phyloP scores from a whole-genome alignment of 495 filamentous ascomycete genomes.

The Xylaria castorea region DNA sequence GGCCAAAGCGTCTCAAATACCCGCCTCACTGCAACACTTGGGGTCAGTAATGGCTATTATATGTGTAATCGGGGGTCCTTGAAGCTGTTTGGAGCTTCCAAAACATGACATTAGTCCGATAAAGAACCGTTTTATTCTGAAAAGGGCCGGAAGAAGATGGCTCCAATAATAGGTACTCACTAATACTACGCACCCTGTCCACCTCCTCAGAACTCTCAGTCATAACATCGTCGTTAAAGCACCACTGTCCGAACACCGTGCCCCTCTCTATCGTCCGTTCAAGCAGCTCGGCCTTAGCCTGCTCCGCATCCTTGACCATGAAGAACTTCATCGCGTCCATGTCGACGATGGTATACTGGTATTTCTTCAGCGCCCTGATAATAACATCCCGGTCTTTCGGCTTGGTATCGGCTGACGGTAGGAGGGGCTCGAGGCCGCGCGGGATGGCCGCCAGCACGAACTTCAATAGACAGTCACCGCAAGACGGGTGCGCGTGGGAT shows the following conservation, averaged over 20 bases:
- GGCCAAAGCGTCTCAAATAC: slow-evolving; percentile 17
- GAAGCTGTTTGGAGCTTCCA: not conserved
- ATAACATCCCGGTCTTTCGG: slow-evolving; percentile 41
- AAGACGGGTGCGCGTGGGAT: slow-evolving; percentile 44
- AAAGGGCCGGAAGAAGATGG: not conserved
- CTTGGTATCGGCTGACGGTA: slow-evolving; percentile 39
- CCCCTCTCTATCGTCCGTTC: slow-evolving; percentile 43
- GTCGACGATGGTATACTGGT: slow-evolving; percentile 49
- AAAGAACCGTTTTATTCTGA: too few species aligned
- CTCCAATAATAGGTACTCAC: not conserved
- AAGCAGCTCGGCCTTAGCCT: slow-evolving; percentile 46
- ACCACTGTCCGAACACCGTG: slow-evolving; percentile 47
- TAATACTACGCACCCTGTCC: not conserved
- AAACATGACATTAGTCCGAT: not conserved
- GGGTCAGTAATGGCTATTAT: not conserved
- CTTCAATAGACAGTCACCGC: slow-evolving; percentile 52
- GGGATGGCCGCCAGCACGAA: slow-evolving; percentile 43
- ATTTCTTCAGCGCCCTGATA: slow-evolving; percentile 49
- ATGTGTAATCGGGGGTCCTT: not conserved
- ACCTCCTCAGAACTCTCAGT: slow-evolving; percentile 40
- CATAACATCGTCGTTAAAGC: slow-evolving; percentile 53
- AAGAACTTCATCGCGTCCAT: slow-evolving; percentile 51
- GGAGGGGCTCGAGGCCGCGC: slow-evolving; percentile 43
- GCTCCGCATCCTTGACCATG: slow-evolving; percentile 55
- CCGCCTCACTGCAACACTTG: not conserved